Percentiles rank a stretch among this genome's conserved stretches.
These are phyloP conservation scores for Platanthera zijinensis DNA, from an alignment of 106 monocot species.

Conservation along the genomic window DNA sequence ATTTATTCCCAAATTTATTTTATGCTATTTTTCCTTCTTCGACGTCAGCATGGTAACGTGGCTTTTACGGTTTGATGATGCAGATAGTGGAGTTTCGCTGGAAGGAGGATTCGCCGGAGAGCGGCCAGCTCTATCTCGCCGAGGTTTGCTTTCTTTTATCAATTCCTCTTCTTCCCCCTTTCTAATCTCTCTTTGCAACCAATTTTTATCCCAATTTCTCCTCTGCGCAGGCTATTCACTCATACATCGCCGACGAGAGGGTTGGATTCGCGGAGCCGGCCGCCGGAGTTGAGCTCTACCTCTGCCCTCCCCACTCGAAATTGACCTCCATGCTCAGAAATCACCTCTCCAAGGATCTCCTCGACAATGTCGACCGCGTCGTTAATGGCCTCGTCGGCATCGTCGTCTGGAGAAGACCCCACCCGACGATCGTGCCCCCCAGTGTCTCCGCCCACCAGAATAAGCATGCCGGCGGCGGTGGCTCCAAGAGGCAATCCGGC, in stretches of 20 bases:
- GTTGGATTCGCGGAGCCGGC: constrained; percentile 69
- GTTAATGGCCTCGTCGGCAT: constrained; percentile 48
- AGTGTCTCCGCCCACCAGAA: constrained; percentile 29
- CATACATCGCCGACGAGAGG: constrained; percentile 70
- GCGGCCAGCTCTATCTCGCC: constrained; percentile 34
- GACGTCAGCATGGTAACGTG: too few species aligned
- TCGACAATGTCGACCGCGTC: constrained; percentile 12
- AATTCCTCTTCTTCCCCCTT: not conserved
- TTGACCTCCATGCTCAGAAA: constrained; percentile 33
- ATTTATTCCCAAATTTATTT: too few species aligned
- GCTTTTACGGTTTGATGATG: not conserved
- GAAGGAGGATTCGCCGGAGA: constrained; percentile 66
- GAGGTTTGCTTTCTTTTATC: constrained; percentile 37
- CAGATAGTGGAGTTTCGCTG: constrained; percentile 66
- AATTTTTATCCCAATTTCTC: not conserved
- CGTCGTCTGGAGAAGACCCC: constrained; percentile 63
- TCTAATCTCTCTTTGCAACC: not conserved
- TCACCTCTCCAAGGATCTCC: constrained; percentile 45
- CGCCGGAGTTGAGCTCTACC: constrained; percentile 70
- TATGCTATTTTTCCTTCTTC: too few species aligned
- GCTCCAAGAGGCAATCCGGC: constrained; percentile 29
- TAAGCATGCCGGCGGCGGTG: constrained; percentile 16
- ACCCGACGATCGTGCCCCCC: constrained; percentile 31
- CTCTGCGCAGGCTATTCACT: constrained; percentile 54
- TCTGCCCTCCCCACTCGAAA: constrained; percentile 57